phyloP scores from a whole-genome alignment of 2,329 filamentous ascomycete genomes.

The Hypoxylon sp. region DNA sequence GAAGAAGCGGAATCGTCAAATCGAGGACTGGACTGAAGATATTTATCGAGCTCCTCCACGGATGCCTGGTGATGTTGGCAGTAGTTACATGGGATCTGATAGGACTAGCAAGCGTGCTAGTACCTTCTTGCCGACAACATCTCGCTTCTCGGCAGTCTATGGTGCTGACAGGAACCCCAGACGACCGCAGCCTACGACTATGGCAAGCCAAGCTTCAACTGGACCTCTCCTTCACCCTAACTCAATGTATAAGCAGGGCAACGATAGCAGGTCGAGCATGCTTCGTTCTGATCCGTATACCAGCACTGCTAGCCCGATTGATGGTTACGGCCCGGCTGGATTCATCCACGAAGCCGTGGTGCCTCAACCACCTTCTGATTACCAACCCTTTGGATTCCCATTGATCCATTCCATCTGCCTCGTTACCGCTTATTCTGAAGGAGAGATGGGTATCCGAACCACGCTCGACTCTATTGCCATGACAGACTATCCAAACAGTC shows the following conservation, averaged over 20 bases:
- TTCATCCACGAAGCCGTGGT: constrained; percentile 97
- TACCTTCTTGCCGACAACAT: constrained; percentile 90
- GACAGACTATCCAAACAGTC: constrained; percentile 99
- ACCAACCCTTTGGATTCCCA: constrained; percentile 97
- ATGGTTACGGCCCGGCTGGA: constrained; percentile 86
- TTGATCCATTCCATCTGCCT: constrained; percentile 94
- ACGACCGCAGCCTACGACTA: constrained; percentile 81
- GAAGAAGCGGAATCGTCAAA: constrained; percentile 90
- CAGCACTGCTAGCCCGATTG: constrained; percentile 69
- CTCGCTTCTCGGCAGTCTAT: constrained; percentile 93
- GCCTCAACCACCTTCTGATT: constrained; percentile 95
- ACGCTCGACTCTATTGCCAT: constrained; percentile 96
- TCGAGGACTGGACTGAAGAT: constrained; percentile 97
- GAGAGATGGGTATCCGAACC: constrained; percentile 90
- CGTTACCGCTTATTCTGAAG: constrained; percentile 97
- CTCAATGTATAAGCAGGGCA: constrained; percentile 78
- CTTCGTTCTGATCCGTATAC: constrained; percentile 71
- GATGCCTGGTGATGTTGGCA: constrained; percentile 80
- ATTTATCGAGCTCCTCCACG: constrained; percentile 93
- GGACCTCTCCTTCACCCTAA: constrained; percentile 79
- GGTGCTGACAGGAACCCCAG: constrained; percentile 75
- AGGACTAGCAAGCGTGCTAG: constrained; percentile 85
- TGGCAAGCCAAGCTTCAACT: constrained; percentile 89
- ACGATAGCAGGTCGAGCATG: constrained; percentile 76
- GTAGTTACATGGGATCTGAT: constrained; percentile 75